These are phyloP conservation scores for Trichoderma koningiopsis DNA, from an alignment of 2,329 filamentous ascomycete species.

Conservation along the genomic window DNA sequence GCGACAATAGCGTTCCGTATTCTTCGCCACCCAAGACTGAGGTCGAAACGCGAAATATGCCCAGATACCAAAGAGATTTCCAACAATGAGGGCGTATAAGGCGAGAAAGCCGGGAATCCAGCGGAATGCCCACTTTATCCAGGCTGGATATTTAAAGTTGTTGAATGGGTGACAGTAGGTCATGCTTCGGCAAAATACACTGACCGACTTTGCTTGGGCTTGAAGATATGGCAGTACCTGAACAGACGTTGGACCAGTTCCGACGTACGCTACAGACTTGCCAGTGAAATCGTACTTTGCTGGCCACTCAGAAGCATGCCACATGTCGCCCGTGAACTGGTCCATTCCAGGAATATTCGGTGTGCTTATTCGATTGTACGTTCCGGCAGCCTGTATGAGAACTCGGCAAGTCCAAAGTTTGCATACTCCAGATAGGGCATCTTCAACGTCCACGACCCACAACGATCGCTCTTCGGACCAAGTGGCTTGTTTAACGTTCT, in stretches of 20 bases:
- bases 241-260: not conserved
- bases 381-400: not conserved
- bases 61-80: not conserved
- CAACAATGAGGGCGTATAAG: not conserved
- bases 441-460: not conserved
- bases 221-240: constrained; percentile 1
- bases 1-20: not conserved
- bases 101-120: not conserved
- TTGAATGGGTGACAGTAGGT: not conserved
- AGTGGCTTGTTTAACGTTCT: not conserved
- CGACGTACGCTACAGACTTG: not conserved
- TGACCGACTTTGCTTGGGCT: constrained; percentile 7
- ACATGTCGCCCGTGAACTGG: not conserved
- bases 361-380: not conserved
- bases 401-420: not conserved
- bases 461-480: not conserved
- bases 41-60: not conserved
- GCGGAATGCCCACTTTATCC: not conserved
- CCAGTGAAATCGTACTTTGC: not conserved
- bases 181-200: not conserved
- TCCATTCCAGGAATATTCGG: not conserved
- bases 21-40: not conserved
- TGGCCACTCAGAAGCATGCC: not conserved
- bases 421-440: not conserved
- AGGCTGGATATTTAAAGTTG: not conserved